These are phyloP conservation scores for Oryza longistaminata DNA, from an alignment of 176 grass and related monocot species.

Conservation along the genomic window DNA sequence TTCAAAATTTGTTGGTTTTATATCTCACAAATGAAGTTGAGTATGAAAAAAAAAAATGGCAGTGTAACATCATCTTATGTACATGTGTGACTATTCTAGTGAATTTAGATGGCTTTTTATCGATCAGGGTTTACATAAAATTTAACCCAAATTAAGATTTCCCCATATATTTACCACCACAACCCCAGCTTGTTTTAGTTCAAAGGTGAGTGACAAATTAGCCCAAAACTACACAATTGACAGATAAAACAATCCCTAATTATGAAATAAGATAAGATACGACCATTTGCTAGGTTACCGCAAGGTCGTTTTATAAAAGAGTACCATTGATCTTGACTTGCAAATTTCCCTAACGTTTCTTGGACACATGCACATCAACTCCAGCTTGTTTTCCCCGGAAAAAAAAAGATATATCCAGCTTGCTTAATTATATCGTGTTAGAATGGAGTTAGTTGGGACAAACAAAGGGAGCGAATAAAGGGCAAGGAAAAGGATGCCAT, in stretches of 20 bases:
- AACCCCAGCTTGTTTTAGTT: too few species aligned
- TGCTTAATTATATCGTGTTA: background rate
- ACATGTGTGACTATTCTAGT: too few species aligned
- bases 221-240: background rate
- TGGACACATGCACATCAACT: background rate
- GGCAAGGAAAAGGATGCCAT: background rate
- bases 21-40: too few species aligned
- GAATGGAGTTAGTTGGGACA: background rate
- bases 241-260: background rate
- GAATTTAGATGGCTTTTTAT: too few species aligned
- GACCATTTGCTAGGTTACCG: background rate
- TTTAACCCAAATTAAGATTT: too few species aligned
- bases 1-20: too few species aligned
- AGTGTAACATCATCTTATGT: too few species aligned
- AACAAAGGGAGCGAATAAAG: slow-evolving; percentile 14
- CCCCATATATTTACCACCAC: too few species aligned
- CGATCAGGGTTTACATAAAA: too few species aligned
- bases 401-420: background rate
- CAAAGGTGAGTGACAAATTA: background rate
- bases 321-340: background rate
- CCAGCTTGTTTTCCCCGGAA: background rate
- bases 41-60: too few species aligned
- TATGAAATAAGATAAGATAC: background rate
- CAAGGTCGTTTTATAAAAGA: background rate
- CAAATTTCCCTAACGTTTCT: background rate